phyloP scores from a whole-genome alignment of 2,329 filamentous ascomycete genomes.

The Fusarium sp. region DNA sequence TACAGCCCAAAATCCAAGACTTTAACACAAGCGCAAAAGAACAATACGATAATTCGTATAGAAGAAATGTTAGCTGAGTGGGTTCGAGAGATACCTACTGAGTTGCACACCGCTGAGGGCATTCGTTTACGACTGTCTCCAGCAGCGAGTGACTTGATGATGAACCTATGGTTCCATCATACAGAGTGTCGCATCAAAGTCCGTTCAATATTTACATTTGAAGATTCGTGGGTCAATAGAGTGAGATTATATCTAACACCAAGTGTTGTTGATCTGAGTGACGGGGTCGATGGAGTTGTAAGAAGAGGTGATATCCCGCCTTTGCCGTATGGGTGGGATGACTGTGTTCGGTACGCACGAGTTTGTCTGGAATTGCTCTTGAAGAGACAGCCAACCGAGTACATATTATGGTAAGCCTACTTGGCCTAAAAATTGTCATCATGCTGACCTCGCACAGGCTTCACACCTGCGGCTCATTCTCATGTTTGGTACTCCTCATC shows the following conservation, averaged over 20 bases:
- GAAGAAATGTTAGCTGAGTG: conserved; percentile 30
- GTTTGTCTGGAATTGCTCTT: conserved; percentile 24
- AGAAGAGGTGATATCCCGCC: conserved; percentile 23
- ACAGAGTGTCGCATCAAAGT: conserved; percentile 32
- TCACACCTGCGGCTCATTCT: conserved; percentile 28
- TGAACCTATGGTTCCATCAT: conserved; percentile 33
- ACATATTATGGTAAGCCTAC: conserved; percentile 25
- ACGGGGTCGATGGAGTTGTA: conserved; percentile 21
- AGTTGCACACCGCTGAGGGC: not conserved
- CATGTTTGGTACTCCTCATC: conserved; percentile 29
- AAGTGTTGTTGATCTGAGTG: conserved; percentile 23
- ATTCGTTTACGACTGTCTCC: conserved; percentile 8
- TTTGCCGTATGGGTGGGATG: conserved; percentile 27
- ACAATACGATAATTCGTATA: not conserved
- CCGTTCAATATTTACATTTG: conserved; percentile 35
- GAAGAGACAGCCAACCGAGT: conserved; percentile 19
- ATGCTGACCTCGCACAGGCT: not conserved
- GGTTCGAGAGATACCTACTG: conserved; percentile 18
- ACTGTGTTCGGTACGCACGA: conserved; percentile 29
- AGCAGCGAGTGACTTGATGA: not conserved
- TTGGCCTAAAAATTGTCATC: rapidly evolving
- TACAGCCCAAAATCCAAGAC: conserved; percentile 14
- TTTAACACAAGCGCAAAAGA: conserved; percentile 13
- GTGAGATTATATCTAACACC: conserved; percentile 28
- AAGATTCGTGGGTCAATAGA: conserved; percentile 30